Evolutionary conservation across 1,284 basidiomycete species (phyloP), one percentile per base, ranked within the genome.

Genomic region (Cutaneotrichosporon sp.): DNA sequence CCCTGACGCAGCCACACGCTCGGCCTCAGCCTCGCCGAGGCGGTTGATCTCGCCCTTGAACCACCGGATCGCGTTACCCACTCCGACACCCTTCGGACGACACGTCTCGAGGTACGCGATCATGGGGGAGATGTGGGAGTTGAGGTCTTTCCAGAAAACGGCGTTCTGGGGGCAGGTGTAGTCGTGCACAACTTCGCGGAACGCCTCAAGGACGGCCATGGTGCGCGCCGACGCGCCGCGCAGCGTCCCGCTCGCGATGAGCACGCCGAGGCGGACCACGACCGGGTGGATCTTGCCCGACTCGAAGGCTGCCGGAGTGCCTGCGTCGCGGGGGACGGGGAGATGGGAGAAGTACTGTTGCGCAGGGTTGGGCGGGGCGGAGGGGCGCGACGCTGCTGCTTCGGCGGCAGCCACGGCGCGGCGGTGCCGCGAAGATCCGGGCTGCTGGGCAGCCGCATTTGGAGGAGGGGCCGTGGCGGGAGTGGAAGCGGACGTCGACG

Each of bases 31-130:
- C 74, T 97, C 93, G 63, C 90, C 88, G 42, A 91, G 84, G 19
- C 84, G 82, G 67, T 90, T 93, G 70, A 99, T 97, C 68, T 97
- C 91, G 56, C 96, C 80, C 78, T 99, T 98, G 66, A 99, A 80
- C 74, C 94, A 90, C 53, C 73, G 58, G 51, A 75, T 75, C 14
- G 72, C 74, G 61, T 75, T 75, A n/a, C 74, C 74, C 22, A 72
- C 74, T 16, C 68, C 74, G 9, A 72, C 71, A 44, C 74, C 74
- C 58, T 75, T 75, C 7, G 74, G 71, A 34, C 74, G 56, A 59
- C 74, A 75, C 22, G 59, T 59, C 57, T 76, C 74, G 55, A 76
- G 55, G 61, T 67, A 76, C 33, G 69, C 68, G 61, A 75, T 75
- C 74, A 75, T 75, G 16, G 74, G 74, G 59, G 68, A 71, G 29